phyloP scores from a whole-genome alignment of 768 basidiomycete species.

The Harrya chromipes region DNA sequence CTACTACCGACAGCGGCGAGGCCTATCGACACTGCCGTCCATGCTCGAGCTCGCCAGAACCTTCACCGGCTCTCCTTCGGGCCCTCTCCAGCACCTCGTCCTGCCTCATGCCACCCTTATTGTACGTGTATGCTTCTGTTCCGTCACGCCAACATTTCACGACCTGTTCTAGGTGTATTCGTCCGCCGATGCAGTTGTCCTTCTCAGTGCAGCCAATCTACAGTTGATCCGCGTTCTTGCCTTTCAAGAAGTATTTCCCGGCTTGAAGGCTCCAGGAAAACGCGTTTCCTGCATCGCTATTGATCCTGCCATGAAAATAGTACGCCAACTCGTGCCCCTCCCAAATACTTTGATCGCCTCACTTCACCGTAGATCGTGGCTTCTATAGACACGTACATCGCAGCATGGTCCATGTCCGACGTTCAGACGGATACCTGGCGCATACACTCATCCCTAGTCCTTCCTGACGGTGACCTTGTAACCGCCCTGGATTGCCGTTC shows the following conservation, averaged over 20 bases:
- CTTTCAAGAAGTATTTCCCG: constrained; percentile 80
- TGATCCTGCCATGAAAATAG: constrained; percentile 79
- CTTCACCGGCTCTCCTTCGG: constrained; percentile 51
- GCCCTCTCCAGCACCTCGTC: constrained; percentile 53
- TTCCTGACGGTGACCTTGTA: constrained; percentile 52
- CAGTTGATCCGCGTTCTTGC: constrained; percentile 65
- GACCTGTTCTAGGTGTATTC: constrained; percentile 55
- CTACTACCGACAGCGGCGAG: constrained; percentile 2
- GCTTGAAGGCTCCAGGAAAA: constrained; percentile 40
- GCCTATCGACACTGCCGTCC: background rate
- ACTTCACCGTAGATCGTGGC: constrained; percentile 59
- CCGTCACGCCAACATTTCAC: constrained; percentile 1
- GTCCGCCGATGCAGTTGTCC: constrained; percentile 64
- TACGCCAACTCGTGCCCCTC: constrained; percentile 38
- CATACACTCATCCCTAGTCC: constrained; percentile 76
- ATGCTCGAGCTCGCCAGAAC: constrained; percentile 49
- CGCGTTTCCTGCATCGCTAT: constrained; percentile 61
- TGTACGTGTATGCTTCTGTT: constrained; percentile 39
- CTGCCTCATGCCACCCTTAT: constrained; percentile 55
- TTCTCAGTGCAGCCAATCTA: constrained; percentile 69
- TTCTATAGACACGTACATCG: constrained; percentile 62
- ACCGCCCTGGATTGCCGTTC: constrained; percentile 71
- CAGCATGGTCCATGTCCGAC: constrained; percentile 76
- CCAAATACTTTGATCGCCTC: constrained; percentile 7
- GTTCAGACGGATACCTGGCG: constrained; percentile 64